Base-by-base conservation (phyloP, 2,329 filamentous ascomycete genomes). In the Arthrobotrys pseudoclavata region DNA sequence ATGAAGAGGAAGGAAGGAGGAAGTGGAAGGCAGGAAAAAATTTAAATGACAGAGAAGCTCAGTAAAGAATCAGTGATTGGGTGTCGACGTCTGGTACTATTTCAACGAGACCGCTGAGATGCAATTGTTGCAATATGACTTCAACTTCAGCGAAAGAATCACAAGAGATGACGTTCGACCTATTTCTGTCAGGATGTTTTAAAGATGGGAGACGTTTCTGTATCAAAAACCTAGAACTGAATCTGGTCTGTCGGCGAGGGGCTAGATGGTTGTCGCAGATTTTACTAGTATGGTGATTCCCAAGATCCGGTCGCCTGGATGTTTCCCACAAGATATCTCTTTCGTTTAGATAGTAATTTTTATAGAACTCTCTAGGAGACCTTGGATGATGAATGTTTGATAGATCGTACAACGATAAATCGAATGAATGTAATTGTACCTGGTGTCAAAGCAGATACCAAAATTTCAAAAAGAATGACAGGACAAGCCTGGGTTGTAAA, bases 341-440 rank as follows among this genome's bases (percentile, higher is more conserved):
- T 45, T 40, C 9, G 47, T 13, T 24, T 22, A 50, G 10, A 18
- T 45, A 9, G 18, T 12, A 20, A n/a, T 66, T 52, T 48, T 10
- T 13, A 20, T 55, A 60, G 37, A 15, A 34, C 45, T 72, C 47
- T 74, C 45, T 53, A 42, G 45, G 50, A 74, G 61, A 45, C 50
- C 37, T 50, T 5, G 24, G 13, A 24, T n/a, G 62, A 52, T 29
- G 42, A 74, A 74, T 67, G 50, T 66, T 53, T 31, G 62, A 74
- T 74, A 45, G 24, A 66, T 74, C 69, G 69, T 74, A 62, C 69
- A 67, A 74, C 69, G 69, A 74, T 45, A 47, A 48, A 42, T 50
- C 18, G 31, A 66, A 61, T 37, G 60, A 66, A 29, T 72, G 60
- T 40, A 60, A 63, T 20, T 31, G 42, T 31, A 62, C 3, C 37